Evolutionary conservation across 495 filamentous ascomycete species (phyloP).

Genomic region (Astrothelium subdiscretum): DNA sequence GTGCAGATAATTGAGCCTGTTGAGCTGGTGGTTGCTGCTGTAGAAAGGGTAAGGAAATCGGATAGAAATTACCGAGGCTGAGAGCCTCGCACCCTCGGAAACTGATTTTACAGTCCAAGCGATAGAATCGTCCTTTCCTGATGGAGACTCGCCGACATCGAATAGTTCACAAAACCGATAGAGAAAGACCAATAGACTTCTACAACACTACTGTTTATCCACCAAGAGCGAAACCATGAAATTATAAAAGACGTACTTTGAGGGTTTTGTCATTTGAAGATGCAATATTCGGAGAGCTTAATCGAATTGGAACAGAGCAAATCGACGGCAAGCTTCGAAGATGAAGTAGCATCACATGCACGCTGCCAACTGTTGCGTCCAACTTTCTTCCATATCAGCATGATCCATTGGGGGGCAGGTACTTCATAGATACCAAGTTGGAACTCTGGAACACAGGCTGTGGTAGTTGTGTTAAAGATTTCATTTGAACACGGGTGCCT

Average conservation of each 20-base stretch:
- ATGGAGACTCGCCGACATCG: neutral
- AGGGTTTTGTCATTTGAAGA: neutral
- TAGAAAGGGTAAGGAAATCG: too few relatives aligned
- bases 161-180: neutral
- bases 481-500: neutral
- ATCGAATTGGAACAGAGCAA: neutral
- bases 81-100: too few relatives aligned
- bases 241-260: neutral
- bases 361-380: neutral
- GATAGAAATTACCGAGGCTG: too few relatives aligned
- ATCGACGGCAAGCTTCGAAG: neutral
- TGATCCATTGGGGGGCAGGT: neutral
- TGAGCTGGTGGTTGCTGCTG: too few relatives aligned
- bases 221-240: neutral
- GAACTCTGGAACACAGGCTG: neutral
- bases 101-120: too few relatives aligned
- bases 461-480: neutral
- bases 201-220: neutral
- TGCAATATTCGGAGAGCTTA: neutral
- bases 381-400: neutral
- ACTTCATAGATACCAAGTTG: neutral
- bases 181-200: neutral
- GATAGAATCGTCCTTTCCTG: too few relatives aligned
- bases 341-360: neutral
- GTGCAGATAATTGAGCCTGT: too few relatives aligned